Evolutionary conservation across 1,139 yeast species (phyloP).

Genomic region (Hemisphaericaspora subhashii): DNA sequence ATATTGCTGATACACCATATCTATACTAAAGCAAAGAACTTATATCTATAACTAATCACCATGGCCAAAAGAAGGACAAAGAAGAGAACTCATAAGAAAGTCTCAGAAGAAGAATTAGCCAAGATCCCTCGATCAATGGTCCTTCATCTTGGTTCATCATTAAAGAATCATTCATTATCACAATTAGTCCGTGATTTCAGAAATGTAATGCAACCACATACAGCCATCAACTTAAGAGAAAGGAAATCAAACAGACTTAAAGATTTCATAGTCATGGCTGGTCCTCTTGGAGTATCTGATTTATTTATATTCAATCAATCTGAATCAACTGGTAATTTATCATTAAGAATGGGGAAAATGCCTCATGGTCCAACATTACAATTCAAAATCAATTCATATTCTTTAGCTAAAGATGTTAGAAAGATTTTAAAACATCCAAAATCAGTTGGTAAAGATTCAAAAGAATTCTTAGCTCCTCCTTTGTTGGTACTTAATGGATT

Average conservation of each 20-base stretch:
- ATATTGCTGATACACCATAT: neutral
- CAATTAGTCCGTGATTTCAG: slow-evolving; percentile 88
- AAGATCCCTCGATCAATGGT: slow-evolving; percentile 92
- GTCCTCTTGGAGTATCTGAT: slow-evolving; percentile 92
- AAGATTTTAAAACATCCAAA: slow-evolving; percentile 68
- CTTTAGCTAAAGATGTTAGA: slow-evolving; percentile 81
- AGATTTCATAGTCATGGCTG: slow-evolving; percentile 95
- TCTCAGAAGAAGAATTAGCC: slow-evolving; percentile 65
- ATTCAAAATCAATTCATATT: slow-evolving; percentile 73
- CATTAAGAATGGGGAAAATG: slow-evolving; percentile 79
- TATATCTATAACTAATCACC: neutral
- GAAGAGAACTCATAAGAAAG: slow-evolving; percentile 81
- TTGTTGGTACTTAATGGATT: slow-evolving; percentile 90
- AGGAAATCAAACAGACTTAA: slow-evolving; percentile 82
- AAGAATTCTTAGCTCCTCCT: slow-evolving; percentile 77
- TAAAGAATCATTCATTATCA: slow-evolving; percentile 76
- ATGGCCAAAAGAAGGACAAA: slow-evolving; percentile 56
- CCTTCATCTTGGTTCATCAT: slow-evolving; percentile 76
- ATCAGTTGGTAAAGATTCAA: slow-evolving; percentile 60
- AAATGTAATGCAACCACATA: slow-evolving; percentile 92
- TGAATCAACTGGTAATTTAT: slow-evolving; percentile 73
- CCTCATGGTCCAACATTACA: slow-evolving; percentile 95
- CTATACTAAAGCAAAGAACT: no score
- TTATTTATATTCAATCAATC: slow-evolving; percentile 84
- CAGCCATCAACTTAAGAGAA: slow-evolving; percentile 86